phyloP scores from a whole-genome alignment of 2,329 filamentous ascomycete species.

The Fusarium goolgardi region DNA sequence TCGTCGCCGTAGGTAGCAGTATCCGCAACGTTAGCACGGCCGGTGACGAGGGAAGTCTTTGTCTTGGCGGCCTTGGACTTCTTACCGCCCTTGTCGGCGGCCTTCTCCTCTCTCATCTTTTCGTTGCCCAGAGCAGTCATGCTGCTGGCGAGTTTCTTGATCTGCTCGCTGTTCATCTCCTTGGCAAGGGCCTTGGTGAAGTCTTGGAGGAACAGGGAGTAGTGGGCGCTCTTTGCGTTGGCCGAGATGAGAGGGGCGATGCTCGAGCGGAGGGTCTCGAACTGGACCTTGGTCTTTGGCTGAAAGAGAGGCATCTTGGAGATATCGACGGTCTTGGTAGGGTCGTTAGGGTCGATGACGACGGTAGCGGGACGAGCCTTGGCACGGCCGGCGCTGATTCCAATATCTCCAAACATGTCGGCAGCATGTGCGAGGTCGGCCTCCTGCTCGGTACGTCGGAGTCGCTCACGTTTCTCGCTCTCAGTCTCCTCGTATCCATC shows the following conservation, averaged over 20 bases:
- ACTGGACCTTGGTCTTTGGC: conserved; percentile 87
- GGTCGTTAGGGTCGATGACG: conserved; percentile 76
- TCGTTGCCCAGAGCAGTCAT: conserved; percentile 94
- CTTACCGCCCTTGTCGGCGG: conserved; percentile 92
- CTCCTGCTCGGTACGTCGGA: conserved; percentile 85
- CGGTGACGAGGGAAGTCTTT: conserved; percentile 83
- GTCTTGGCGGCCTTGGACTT: conserved; percentile 97
- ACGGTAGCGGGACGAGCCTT: conserved; percentile 73
- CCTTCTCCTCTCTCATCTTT: conserved; percentile 99
- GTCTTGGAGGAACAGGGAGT: conserved; percentile 89
- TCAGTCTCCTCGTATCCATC: conserved; percentile 79
- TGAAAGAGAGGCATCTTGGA: conserved; percentile 86
- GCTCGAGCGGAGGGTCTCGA: conserved; percentile 80
- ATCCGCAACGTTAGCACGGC: conserved; percentile 72
- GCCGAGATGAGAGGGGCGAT: conserved; percentile 80
- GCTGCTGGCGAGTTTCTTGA: conserved; percentile 92
- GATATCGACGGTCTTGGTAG: conserved; percentile 83
- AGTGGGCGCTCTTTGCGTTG: conserved; percentile 90
- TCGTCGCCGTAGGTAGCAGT: conserved; percentile 79
- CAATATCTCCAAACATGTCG: conserved; percentile 85
- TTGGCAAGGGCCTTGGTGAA: conserved; percentile 88
- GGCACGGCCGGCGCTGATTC: conserved; percentile 74
- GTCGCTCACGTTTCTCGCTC: conserved; percentile 76
- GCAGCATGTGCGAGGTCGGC: conserved; percentile 89
- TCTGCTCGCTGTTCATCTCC: conserved; percentile 89